A percentile compares a stretch with the other conserved stretches of the same genome.
These are phyloP conservation scores for Berkeleyomyces rouxiae DNA, from an alignment of 2,329 filamentous ascomycete species.

Conservation along the genomic window DNA sequence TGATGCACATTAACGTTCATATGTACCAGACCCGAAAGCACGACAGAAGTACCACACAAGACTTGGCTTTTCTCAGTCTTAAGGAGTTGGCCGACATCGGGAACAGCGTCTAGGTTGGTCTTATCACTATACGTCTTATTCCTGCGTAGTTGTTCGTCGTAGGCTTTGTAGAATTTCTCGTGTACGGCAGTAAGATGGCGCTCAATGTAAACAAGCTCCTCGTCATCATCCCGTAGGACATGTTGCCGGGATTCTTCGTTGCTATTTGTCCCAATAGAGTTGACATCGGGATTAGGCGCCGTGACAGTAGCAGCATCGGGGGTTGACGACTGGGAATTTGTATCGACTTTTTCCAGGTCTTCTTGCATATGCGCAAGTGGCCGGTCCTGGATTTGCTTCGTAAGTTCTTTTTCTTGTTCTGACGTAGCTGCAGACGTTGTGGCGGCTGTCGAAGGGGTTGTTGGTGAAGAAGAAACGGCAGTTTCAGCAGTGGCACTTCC, in stretches of 20 bases:
- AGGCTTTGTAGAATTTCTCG: slow-evolving; percentile 64
- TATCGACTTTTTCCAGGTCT: slow-evolving; percentile 67
- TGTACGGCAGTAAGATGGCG: slow-evolving; percentile 63
- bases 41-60: slow-evolving; percentile 58
- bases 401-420: slow-evolving; percentile 73
- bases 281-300: slow-evolving; percentile 15
- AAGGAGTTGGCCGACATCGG: slow-evolving; percentile 76
- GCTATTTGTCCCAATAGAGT: slow-evolving; percentile 18
- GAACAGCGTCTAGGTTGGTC: slow-evolving; percentile 34
- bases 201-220: slow-evolving; percentile 62
- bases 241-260: slow-evolving; percentile 34
- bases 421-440: slow-evolving; percentile 19
- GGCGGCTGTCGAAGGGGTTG: slow-evolving; percentile 30
- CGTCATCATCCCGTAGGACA: slow-evolving; percentile 74
- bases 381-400: slow-evolving; percentile 76
- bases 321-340: slow-evolving; percentile 23
- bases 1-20: slow-evolving; percentile 60
- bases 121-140: not conserved
- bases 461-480: not conserved
- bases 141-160: slow-evolving; percentile 33
- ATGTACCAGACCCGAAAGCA: slow-evolving; percentile 81
- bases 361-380: slow-evolving; percentile 88
- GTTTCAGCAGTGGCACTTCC: not conserved
- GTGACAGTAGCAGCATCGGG: not conserved
- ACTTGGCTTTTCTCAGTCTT: slow-evolving; percentile 63